Percentiles rank a stretch among this genome's conserved stretches.
phyloP scores from a whole-genome alignment of 257 asterid species.

The Salvia rosmarinus region DNA sequence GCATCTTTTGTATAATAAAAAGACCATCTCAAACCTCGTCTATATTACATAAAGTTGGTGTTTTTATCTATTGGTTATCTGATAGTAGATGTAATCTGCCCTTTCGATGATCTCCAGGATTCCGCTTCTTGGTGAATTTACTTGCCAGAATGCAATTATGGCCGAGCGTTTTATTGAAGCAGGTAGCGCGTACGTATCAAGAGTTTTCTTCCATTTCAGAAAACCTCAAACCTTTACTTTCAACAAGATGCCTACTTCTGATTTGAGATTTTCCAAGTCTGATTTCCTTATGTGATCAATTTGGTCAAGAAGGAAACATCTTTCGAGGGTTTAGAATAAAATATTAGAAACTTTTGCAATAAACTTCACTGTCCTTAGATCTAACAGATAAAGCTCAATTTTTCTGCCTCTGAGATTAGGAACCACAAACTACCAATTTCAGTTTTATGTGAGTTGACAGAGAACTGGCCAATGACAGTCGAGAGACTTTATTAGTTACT shows the following conservation, averaged over 20 bases:
- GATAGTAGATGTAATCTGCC: constrained; percentile 27
- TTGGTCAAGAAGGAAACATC: background rate
- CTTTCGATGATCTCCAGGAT: constrained; percentile 57
- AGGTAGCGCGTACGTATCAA: constrained; percentile 99
- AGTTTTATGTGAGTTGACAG: background rate
- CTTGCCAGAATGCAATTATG: constrained; percentile 94
- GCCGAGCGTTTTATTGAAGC: constrained; percentile 99
- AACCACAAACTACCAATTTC: constrained; percentile 1
- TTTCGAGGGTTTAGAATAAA: background rate
- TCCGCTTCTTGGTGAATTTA: constrained; percentile 88
- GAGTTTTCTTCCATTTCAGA: constrained; percentile 26
- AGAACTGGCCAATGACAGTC: background rate
- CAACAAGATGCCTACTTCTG: constrained; percentile 15
- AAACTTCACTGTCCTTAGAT: background rate
- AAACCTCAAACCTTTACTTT: constrained; percentile 17
- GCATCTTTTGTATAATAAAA: constrained; percentile 23
- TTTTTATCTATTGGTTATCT: constrained; percentile 13
- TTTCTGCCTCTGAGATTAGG: background rate
- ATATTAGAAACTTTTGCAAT: background rate
- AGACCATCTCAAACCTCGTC: constrained; percentile 8
- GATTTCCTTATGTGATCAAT: background rate
- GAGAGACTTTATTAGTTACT: constrained; percentile 16
- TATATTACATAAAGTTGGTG: background rate
- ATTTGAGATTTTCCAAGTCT: constrained; percentile 21
- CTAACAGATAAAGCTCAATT: constrained; percentile 3